These are phyloP conservation scores for Trametes maxima DNA, from an alignment of 768 basidiomycete genomes.

Conservation along the genomic window DNA sequence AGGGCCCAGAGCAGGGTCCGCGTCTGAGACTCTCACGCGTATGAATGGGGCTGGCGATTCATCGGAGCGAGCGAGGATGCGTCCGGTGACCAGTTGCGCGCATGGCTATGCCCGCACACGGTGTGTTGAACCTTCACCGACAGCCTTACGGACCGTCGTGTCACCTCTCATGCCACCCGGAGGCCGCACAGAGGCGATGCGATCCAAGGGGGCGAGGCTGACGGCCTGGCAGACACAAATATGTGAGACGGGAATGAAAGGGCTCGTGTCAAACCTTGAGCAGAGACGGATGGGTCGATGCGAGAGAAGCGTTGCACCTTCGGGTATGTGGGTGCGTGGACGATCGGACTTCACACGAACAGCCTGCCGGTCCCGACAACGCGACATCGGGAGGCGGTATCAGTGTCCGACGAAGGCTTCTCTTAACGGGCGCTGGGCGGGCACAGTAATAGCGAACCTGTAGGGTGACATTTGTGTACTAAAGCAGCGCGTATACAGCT, in stretches of 20 bases:
- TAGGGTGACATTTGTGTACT: constrained; percentile 8
- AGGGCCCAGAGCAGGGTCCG: constrained; percentile 1
- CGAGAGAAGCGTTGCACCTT: not conserved
- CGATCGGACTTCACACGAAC: constrained; percentile 16
- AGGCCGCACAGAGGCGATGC: not conserved
- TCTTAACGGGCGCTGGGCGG: not conserved
- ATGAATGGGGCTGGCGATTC: constrained; percentile 16
- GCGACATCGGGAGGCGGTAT: not conserved
- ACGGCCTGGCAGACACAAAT: not conserved
- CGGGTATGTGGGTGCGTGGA: constrained; percentile 8
- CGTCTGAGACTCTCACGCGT: constrained; percentile 6
- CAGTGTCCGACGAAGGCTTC: not conserved
- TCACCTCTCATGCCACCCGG: not conserved
- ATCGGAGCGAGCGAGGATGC: constrained; percentile 13
- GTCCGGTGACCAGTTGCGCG: constrained; percentile 6
- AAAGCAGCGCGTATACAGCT: constrained; percentile 2
- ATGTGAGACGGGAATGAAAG: not conserved
- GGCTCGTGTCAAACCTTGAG: not conserved
- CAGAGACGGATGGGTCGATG: constrained; percentile 1
- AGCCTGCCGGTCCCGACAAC: constrained; percentile 8
- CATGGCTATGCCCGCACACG: not conserved
- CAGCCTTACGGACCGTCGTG: not conserved
- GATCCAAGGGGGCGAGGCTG: not conserved
- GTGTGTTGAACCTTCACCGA: constrained; percentile 6
- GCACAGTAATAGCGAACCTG: not conserved